Evolutionary conservation across 345 rosid genomes (phyloP), one percentile per base, ranked within the genome.

Genomic region (Citropsis articulata): DNA sequence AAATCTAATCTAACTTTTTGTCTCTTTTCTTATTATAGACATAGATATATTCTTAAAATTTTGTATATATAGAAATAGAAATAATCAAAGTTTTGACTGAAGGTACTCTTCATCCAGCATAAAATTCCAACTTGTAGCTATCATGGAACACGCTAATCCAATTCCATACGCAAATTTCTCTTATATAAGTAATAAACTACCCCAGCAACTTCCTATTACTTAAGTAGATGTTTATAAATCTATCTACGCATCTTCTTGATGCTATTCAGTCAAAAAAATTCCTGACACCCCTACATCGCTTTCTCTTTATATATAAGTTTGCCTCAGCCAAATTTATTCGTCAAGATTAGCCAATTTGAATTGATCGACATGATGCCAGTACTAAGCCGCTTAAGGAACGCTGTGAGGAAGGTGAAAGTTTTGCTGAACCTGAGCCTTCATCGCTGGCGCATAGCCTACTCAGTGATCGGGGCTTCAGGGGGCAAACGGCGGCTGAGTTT

Each of bases 341-440:
- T 45, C 50, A 45, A 45, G 4, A 45, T 45, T 45, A 45, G 50
- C 50, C 50, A 12, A 13, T 45, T 36, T 45, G 0, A 45, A 45
- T 45, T 45, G 0, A 4, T 3, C 50, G 50, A 45, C 50, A 13
- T 3, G 50, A 3, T 1, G 4, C 72, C 89, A 21, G 4, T 95
- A 82, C 83, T 93, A 7, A 78, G 86, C 79, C 92, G 90, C 66
- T 81, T 95, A 13, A 82, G 85, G 83, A 86, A 80, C 76, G 98
- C 91, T 0, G 93, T 93, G 76, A 93, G 84, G 78, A 95, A 91
- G 89, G 87, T 94, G 10, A 87, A 82, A 61, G 38, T 92, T 68
- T 65, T 95, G 70, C 81, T 93, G 8, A 84, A 78, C 66, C 81
- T 91, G 72, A 84, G 85, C 36, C 31, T 88, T 27, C 80, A 81